These are phyloP conservation scores for Ogataea kodamae DNA, from an alignment of 805 yeast genomes.

Conservation along the genomic window DNA sequence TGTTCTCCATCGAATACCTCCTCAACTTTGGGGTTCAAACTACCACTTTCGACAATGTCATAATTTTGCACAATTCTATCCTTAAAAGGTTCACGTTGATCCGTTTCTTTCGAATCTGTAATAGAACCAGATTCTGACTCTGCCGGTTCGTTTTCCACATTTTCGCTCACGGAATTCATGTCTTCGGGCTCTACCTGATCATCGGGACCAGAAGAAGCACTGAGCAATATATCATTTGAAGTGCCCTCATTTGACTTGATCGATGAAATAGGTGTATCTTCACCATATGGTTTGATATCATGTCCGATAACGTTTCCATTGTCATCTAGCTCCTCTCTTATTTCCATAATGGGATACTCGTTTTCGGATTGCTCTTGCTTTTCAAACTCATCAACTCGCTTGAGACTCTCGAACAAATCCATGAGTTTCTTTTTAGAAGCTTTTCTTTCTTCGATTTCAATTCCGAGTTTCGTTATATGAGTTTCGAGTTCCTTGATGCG, in stretches of 20 bases:
- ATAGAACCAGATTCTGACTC: no score
- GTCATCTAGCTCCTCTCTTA: slow-evolving; percentile 79
- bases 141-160: no score
- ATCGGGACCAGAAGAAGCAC: no score
- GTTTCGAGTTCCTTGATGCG: slow-evolving; percentile 13
- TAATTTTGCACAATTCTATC: no score
- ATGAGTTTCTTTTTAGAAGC: slow-evolving; percentile 27
- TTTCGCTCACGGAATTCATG: no score
- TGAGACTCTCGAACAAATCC: slow-evolving; percentile 25
- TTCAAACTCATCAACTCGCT: slow-evolving; percentile 19
- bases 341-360: slow-evolving; percentile 71
- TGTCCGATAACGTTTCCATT: slow-evolving; percentile 63
- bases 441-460: slow-evolving; percentile 38
- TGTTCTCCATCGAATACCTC: slow-evolving; percentile 1
- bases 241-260: no score
- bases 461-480: slow-evolving; percentile 20
- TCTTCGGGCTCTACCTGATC: no score
- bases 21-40: slow-evolving; percentile 2
- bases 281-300: slow-evolving; percentile 37
- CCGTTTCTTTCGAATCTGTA: no score
- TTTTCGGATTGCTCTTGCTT: slow-evolving; percentile 32
- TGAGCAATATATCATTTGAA: no score
- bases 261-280: no score
- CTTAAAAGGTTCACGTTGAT: no score
- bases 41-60: no score